Conservation (phyloP, 805 yeast genomes). For the Starmerella lactis-condensi region DNA sequence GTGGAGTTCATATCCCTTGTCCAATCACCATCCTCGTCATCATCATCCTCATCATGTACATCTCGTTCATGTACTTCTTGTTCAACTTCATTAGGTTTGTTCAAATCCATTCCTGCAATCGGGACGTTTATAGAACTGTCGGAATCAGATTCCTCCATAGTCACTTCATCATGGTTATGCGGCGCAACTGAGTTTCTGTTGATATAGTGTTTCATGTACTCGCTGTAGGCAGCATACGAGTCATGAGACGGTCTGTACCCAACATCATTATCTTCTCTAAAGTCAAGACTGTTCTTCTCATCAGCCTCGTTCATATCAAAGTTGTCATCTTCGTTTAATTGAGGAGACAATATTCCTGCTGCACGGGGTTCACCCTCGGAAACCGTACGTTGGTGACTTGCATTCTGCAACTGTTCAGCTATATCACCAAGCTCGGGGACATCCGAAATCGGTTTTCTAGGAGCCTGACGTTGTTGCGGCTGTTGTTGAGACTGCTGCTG, state of each 20-base stretch:
- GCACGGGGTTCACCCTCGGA: constrained; percentile 23
- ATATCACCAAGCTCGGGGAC: not conserved
- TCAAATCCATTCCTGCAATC: too few relatives aligned
- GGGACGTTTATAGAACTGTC: too few relatives aligned
- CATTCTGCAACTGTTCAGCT: not conserved
- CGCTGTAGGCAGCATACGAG: constrained; percentile 18
- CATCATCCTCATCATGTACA: too few relatives aligned
- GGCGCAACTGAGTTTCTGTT: constrained; percentile 2
- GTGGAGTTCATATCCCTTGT: too few relatives aligned
- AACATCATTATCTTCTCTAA: constrained; percentile 13
- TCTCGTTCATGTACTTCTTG: too few relatives aligned
- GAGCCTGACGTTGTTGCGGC: constrained; percentile 2
- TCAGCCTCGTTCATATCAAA: not conserved
- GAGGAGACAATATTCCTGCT: constrained; percentile 13
- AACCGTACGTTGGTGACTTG: constrained; percentile 19
- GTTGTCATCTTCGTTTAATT: constrained; percentile 3
- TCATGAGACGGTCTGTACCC: constrained; percentile 13
- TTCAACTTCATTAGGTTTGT: too few relatives aligned
- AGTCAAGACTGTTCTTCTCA: not conserved
- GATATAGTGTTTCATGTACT: constrained; percentile 17
- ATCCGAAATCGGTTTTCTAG: constrained; percentile 2
- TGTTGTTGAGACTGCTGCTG: constrained; percentile 1
- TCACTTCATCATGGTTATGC: not conserved
- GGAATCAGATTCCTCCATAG: not conserved
- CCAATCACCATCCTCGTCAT: too few relatives aligned